Evolutionary conservation across 805 yeast genomes (phyloP), one percentile per base, ranked within the genome.

Genomic region (Lachancea nothofagi): DNA sequence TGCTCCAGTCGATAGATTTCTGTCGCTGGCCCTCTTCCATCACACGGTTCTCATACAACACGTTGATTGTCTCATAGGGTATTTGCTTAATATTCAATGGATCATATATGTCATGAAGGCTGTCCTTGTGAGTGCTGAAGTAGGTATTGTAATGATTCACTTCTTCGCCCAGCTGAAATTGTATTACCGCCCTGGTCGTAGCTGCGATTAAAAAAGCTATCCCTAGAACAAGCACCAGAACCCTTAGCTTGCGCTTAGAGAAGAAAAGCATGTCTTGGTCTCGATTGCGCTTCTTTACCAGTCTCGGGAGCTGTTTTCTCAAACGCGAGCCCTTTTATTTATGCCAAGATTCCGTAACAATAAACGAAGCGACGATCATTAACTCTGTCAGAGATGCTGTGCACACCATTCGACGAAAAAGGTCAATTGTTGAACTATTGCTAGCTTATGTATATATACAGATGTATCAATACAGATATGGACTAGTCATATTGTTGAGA

Each of bases 1-100:
- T 59, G 2, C 53, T 33, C 74, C 74, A 70, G 29, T 64, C 53
- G 2, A 66, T 53, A 3, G 38, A 20, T 4, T 41, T 25, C 22
- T 36, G 14, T 17, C 13, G 24, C n/a, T 20, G 14, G 3, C 13
- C 18, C 9, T 29, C 40, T 7, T 15, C 26, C 5, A 23, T 21
- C 24, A 18, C 20, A 13, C 29, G 36, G 6, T 12, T n/a, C 13
- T 34, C 25, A 28, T 40, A 38, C 15, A 48, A 17, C 8, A 27
- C 14, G 18, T 42, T 41, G 18, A 48, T 42, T 4, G 48, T 38
- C 9, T 36, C 29, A 6, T 17, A 32, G 5, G 52, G 50, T 7
- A 48, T 48, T 36, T 48, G 50, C 29, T 48, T 48, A 12, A 48
- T 43, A 25, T 43, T 45, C 31, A 46, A 38, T 4, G 52, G 52